Evolutionary conservation across 345 rosid genomes (phyloP), one percentile per base, ranked within the genome.

Genomic region (Heritiera fomes): DNA sequence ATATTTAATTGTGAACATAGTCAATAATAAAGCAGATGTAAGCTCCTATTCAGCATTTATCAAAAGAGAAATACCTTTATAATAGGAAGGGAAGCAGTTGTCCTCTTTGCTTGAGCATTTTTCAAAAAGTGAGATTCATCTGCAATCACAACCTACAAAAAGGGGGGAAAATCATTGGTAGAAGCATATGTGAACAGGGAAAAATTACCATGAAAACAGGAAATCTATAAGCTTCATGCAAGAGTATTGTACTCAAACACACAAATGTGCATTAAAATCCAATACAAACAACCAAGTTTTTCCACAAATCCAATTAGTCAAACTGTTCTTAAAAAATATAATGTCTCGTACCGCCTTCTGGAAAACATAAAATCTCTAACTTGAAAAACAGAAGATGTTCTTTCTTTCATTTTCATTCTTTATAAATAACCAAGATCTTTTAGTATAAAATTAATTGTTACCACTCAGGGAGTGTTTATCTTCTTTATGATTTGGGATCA

Each of bases 101-200:
- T 95, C 88, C 99, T 92, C 90, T 93, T 95, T 66, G 99, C 99
- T 89, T 92, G 94, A 81, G 92, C 97, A 84, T 93, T 95, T 84
- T 95, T 95, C 81, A 95, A 82, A 83, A 91, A 95, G 84, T 95
- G 99, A 2, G 98, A 95, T 84, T 95, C 99, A 76, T 95, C 99
- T 64, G 98, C 99, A 82, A 95, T 92, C 85, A 95, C 98, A 85
- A 95, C 87, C 98, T 95, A 84, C 75, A 88, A 30, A 73, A 83
- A 84, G 64, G 45, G 18, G 32, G 17, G 18, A 13, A 76, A 30
- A 81, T 32, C 59, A 79, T 40, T 56, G 58, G 58, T 52, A 79
- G 73, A 80, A 73, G 63, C 76, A 79, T 74, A 49, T 50, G 60
- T 38, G 32, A 56, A 56, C 60, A 50, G 14, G 45, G 18, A 10